Conservation (phyloP, 495 filamentous ascomycete species). For the Viridothelium virens region DNA sequence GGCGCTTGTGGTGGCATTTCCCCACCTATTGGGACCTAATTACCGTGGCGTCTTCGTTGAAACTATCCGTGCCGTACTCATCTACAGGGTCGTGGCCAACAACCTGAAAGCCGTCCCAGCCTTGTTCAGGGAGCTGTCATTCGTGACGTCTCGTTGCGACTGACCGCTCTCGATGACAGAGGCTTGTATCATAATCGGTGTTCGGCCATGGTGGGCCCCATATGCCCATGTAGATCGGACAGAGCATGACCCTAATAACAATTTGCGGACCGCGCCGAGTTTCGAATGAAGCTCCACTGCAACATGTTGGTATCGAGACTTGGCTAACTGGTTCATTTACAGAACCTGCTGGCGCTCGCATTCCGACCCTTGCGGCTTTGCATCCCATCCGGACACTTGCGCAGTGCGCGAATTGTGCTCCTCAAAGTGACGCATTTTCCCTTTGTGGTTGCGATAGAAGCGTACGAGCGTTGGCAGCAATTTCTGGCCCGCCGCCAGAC, state of each 20-base stretch:
- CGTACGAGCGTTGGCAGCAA: slow-evolving; percentile 43
- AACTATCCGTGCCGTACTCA: background rate
- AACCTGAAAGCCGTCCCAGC: background rate
- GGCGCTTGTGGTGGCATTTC: slow-evolving; percentile 3
- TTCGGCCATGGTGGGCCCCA: background rate
- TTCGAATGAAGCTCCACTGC: background rate
- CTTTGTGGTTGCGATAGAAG: slow-evolving; percentile 54
- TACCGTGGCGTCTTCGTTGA: background rate
- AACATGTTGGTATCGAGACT: background rate
- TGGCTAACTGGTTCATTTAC: slow-evolving; percentile 9
- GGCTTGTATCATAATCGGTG: background rate
- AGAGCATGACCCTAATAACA: background rate
- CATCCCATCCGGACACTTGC: slow-evolving; percentile 61
- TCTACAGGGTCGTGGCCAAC: background rate
- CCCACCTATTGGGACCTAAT: background rate
- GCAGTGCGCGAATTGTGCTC: slow-evolving; percentile 65
- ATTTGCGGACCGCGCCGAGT: background rate
- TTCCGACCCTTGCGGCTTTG: slow-evolving; percentile 78
- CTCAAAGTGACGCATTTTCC: slow-evolving; percentile 64
- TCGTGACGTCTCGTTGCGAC: background rate
- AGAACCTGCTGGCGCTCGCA: slow-evolving; percentile 80
- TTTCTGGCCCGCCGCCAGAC: slow-evolving; percentile 20
- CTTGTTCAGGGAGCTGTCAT: background rate
- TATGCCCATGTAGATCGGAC: background rate
- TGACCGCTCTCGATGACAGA: background rate